Evolutionary conservation across 2,329 filamentous ascomycete species (phyloP), one percentile per base, ranked within the genome.

Genomic region (Ophiocordyceps robertsii): DNA sequence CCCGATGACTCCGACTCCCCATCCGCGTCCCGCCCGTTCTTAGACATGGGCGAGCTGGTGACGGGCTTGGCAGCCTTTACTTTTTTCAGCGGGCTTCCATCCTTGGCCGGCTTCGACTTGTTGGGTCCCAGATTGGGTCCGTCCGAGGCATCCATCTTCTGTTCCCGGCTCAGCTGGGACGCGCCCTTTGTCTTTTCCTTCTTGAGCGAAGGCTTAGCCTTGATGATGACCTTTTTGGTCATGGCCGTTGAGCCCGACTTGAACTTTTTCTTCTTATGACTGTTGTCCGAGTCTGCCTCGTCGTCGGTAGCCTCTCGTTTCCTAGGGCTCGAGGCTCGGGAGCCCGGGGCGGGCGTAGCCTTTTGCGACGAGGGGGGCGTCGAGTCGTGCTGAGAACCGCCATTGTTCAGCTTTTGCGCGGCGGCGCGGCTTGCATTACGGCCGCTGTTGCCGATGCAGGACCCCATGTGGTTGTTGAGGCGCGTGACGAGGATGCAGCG

Each of bases 401-500:
- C 73, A 48, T 77, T 78, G 52, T 70, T 76, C 47, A 81, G 74
- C 62, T 80, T 80, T 50, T 75, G 71, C 10, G 75, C 72, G 11
- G 77, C 77, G 8, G 73, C 74, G 44, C 76, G 66, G 47, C 75
- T 78, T 13, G 77, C 75, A 49, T 74, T 78, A 30, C 77, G 68
- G 21, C 77, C 75, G 49, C 75, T 78, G 55, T 79, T 80, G 37
- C 76, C 77, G 46, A 81, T 81, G 55, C 77, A 80, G 16, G 75
- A 78, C 30, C 75, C 75, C 76, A 82, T 80, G 59, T 82, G 77
- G 47, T 80, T 80, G 57, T 80, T 80, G 47, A 82, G 63, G 35
- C 77, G 69, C 43, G 76, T 79, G 41, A 81, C 76, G 44, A 79
- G 67, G 41, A 81, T 76, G 56, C 76, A 80, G 24, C 75, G 69